Conservation (phyloP, 106 monocot species). For the Alisma plantagoaquatica region DNA sequence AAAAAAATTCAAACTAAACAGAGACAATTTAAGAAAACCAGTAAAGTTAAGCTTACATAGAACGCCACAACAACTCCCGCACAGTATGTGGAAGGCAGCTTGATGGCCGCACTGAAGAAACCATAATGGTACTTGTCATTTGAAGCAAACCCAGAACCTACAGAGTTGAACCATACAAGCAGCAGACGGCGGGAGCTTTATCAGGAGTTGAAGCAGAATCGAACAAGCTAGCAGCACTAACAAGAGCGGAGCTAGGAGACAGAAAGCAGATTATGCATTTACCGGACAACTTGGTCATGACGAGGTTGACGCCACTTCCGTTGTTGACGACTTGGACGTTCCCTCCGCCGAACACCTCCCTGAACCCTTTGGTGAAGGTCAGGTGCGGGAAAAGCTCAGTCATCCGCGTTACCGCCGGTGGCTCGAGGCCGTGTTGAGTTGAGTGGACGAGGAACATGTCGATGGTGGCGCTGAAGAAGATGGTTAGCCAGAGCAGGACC, state of each 20-base stretch:
- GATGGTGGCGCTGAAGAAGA: no score
- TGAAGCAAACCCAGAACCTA: slow-evolving; percentile 34
- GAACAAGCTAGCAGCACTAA: no score
- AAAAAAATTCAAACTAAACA: no score
- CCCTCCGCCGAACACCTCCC: slow-evolving; percentile 11
- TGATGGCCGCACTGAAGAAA: slow-evolving; percentile 42
- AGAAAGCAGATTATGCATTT: no score
- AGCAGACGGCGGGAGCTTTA: no score
- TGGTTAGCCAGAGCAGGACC: no score
- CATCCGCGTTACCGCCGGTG: slow-evolving; percentile 5
- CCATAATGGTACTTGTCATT: slow-evolving; percentile 21
- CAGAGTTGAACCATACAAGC: no score
- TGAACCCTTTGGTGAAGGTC: slow-evolving; percentile 9
- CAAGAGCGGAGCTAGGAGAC: no score
- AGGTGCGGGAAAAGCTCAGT: slow-evolving; percentile 20
- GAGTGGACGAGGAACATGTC: neutral
- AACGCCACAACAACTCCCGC: slow-evolving; percentile 44
- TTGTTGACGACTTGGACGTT: slow-evolving; percentile 18
- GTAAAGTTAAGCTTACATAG: slow-evolving; percentile 34
- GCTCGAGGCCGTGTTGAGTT: slow-evolving; percentile 4
- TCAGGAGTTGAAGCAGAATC: no score
- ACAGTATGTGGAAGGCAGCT: slow-evolving; percentile 30
- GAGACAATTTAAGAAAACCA: no score
- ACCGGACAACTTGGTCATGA: slow-evolving; percentile 20
- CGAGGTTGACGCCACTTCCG: slow-evolving; percentile 16